These are phyloP conservation scores for Mucor indicus DNA, from an alignment of 371 early-diverging fungal species.

Conservation along the genomic window DNA sequence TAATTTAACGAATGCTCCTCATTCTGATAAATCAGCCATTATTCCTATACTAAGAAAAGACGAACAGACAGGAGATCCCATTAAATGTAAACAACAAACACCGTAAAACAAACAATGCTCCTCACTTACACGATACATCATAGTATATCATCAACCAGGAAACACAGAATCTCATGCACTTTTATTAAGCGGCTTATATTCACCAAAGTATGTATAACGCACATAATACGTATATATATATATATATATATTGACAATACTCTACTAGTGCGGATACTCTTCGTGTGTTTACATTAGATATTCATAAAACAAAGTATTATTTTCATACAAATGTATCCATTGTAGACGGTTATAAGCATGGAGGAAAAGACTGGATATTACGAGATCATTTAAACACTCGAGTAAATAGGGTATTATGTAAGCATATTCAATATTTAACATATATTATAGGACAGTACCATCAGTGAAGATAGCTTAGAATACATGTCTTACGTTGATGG, in stretches of 20 bases:
- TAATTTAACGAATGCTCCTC: constrained; percentile 22
- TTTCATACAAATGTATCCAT: constrained; percentile 29
- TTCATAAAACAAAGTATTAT: constrained; percentile 21
- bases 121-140: background rate
- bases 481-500: constrained; percentile 43
- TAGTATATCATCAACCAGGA: constrained; percentile 28
- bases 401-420: background rate
- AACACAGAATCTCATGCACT: constrained; percentile 17
- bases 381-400: constrained; percentile 3
- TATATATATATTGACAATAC: no score
- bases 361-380: constrained; percentile 10
- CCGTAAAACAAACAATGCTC: background rate
- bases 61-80: constrained; percentile 22
- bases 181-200: constrained; percentile 26
- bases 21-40: constrained; percentile 15
- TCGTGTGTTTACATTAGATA: constrained; percentile 32
- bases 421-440: background rate
- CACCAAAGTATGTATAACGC: constrained; percentile 21
- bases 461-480: constrained; percentile 27
- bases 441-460: constrained; percentile 13
- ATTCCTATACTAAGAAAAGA: constrained; percentile 3
- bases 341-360: constrained; percentile 16
- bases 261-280: constrained; percentile 16
- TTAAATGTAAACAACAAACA: constrained; percentile 16
- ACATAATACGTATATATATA: background rate